A percentile compares a stretch with the other conserved stretches of the same genome.
phyloP scores from a whole-genome alignment of 1,139 yeast genomes.

The Yamadazyma trypodendri region DNA sequence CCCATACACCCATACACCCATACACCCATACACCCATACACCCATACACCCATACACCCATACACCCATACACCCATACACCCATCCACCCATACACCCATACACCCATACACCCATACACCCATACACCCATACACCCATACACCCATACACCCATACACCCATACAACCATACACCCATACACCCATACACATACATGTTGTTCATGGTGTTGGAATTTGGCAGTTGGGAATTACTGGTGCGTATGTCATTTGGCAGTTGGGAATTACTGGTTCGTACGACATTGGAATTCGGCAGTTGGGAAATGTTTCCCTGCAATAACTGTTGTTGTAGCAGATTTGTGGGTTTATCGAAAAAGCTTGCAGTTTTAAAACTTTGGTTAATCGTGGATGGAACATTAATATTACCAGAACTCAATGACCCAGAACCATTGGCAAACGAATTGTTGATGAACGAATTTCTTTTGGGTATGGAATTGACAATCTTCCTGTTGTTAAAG shows the following conservation, averaged over 20 bases:
- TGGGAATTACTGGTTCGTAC: no score
- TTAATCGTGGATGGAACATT: slow-evolving; percentile 21
- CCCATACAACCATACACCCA: no score
- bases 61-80: no score
- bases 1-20: no score
- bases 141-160: no score
- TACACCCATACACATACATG: not conserved
- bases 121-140: no score
- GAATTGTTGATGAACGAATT: slow-evolving; percentile 16
- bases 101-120: no score
- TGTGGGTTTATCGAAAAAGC: slow-evolving; percentile 28
- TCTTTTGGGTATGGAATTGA: slow-evolving; percentile 17
- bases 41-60: no score
- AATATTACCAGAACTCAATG: slow-evolving; percentile 16
- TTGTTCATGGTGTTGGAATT: slow-evolving; percentile 14
- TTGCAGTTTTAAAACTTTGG: slow-evolving; percentile 23
- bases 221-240: no score
- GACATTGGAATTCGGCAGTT: slow-evolving; percentile 6
- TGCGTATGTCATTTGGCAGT: no score
- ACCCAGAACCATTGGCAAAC: slow-evolving; percentile 8
- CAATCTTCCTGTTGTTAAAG: slow-evolving; percentile 12
- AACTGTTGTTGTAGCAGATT: slow-evolving; percentile 2
- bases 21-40: no score
- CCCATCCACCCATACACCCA: no score
- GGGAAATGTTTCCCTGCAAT: slow-evolving; percentile 4